Conservation (phyloP, 805 yeast species). For the Starmerella sp. region DNA sequence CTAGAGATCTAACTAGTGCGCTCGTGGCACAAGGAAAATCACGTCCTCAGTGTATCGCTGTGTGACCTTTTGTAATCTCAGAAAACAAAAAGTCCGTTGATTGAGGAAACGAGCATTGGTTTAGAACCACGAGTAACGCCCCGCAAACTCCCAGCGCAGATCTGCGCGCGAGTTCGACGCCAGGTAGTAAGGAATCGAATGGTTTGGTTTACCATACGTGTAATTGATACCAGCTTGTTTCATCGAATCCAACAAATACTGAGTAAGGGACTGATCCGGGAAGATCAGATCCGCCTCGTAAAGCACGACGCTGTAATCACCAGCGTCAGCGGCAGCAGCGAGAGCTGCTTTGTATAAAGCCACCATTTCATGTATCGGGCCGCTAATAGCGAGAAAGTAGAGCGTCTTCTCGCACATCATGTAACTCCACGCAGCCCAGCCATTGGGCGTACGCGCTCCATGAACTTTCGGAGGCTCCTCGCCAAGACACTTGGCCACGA, state of each 20-base stretch:
- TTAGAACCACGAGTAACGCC: constrained; percentile 16
- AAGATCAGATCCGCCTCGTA: constrained; percentile 15
- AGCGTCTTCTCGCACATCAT: constrained; percentile 8
- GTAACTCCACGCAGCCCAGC: constrained; percentile 15
- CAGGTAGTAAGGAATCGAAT: constrained; percentile 14
- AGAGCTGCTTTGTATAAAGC: constrained; percentile 9
- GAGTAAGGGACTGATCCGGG: constrained; percentile 11
- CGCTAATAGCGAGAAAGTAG: constrained; percentile 12
- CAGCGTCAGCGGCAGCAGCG: constrained; percentile 10
- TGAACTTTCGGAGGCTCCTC: constrained; percentile 2
- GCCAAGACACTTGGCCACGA: constrained; percentile 3
- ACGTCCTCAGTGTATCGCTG: constrained; percentile 18
- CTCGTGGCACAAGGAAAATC: constrained; percentile 6
- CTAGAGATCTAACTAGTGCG: neutral
- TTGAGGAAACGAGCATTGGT: neutral
- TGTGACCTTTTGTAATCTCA: constrained; percentile 4
- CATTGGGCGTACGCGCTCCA: constrained; percentile 13
- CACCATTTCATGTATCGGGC: constrained; percentile 15
- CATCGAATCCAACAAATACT: constrained; percentile 9
- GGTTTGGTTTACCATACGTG: constrained; percentile 3
- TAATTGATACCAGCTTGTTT: constrained; percentile 5
- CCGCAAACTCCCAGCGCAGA: constrained; percentile 14
- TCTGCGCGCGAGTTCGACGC: neutral
- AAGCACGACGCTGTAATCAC: constrained; percentile 12
- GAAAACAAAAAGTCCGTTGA: neutral